Evolutionary conservation across 305 asterid genomes (phyloP), one percentile per base, ranked within the genome.

Genomic region (Rubia balearica): DNA sequence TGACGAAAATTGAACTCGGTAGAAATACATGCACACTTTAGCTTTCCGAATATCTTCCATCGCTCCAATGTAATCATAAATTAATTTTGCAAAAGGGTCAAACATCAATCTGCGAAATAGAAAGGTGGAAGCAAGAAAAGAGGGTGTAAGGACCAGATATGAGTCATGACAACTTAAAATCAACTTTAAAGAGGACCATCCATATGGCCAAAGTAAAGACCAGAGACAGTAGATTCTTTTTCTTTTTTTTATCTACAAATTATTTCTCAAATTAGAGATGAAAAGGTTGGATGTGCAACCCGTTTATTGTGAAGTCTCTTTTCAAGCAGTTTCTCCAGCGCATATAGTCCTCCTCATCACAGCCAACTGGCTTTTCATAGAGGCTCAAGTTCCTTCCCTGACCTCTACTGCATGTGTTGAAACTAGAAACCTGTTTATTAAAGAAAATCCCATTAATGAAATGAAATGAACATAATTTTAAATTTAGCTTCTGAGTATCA

Each of bases 241-340:
- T 21, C 12, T 24, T 24, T 24, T 48, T 8, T 48, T 48, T 48
- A 10, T 22, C 13, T 59, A 59, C 17, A 22, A 24, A 60, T 74
- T 75, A 42, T 36, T 46, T 73, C 53, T 65, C 68, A 24, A 30
- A 56, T 62, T 60, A 73, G 73, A 73, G 78, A 78, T 63, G 56
- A 65, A 36, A 76, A 72, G 78, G 79, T 75, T 70, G 76, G 72
- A 78, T 57, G 71, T 49, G 75, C 65, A 24, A 91, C 98, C 98
- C 98, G 61, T 92, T 92, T 71, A 92, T 86, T 43, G 98, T 92
- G 72, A 92, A 87, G 78, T 92, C 98, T 72, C 98, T 76, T 71
- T 84, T 76, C 77, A 92, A 78, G 83, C 96, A 88, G 77, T 92
- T 92, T 85, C 73, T 92, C 96, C 95, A 92, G 79, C 97, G 98